phyloP scores from a whole-genome alignment of 2,329 filamentous ascomycete genomes.

The Cladophialophora psammophila region DNA sequence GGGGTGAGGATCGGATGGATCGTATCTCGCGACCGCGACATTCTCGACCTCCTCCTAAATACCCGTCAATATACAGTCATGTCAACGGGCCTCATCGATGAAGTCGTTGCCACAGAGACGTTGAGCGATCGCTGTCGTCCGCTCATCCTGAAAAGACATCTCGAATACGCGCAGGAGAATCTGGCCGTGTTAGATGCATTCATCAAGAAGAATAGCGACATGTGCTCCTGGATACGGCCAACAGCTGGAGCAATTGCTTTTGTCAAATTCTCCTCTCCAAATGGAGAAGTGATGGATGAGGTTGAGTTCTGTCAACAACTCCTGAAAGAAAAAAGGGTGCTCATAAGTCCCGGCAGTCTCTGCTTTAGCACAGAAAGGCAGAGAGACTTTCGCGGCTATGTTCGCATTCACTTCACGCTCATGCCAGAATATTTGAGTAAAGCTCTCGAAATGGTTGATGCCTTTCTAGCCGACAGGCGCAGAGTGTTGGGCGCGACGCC shows the following conservation, averaged over 20 bases:
- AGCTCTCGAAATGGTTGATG: conserved; percentile 26
- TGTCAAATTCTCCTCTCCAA: conserved; percentile 68
- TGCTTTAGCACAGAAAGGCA: conserved; percentile 68
- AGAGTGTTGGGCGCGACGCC: not conserved
- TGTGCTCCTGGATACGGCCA: conserved; percentile 75
- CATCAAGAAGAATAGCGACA: conserved; percentile 62
- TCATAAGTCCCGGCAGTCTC: conserved; percentile 75
- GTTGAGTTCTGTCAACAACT: conserved; percentile 73
- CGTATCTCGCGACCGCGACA: conserved; percentile 67
- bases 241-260: conserved; percentile 81
- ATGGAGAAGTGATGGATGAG: conserved; percentile 70
- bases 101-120: conserved; percentile 78
- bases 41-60: conserved; percentile 69
- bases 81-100: conserved; percentile 80
- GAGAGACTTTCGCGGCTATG: conserved; percentile 31
- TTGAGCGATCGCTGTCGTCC: conserved; percentile 70
- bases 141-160: conserved; percentile 67
- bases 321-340: conserved; percentile 71
- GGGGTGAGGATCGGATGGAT: conserved; percentile 86
- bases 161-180: conserved; percentile 72
- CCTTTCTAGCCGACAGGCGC: conserved; percentile 27
- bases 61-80: conserved; percentile 87
- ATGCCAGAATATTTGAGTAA: conserved; percentile 25
- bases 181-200: conserved; percentile 70
- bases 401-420: conserved; percentile 35